Conservation (phyloP, 2,329 filamentous ascomycete species). For the Penicillium sp. region DNA sequence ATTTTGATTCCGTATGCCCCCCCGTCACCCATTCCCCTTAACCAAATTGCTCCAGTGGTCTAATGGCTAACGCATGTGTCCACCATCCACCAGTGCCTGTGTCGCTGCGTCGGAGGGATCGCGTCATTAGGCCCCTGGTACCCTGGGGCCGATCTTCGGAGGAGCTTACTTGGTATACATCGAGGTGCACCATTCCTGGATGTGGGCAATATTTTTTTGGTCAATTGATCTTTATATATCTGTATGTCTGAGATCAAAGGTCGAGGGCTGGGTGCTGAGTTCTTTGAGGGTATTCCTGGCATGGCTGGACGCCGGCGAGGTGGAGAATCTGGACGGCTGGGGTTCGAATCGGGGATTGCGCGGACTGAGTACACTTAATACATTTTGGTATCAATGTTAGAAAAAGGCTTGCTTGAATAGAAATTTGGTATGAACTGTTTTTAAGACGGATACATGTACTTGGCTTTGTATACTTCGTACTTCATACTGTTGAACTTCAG, state of each 20-base stretch:
- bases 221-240: not conserved
- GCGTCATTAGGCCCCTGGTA: not conserved
- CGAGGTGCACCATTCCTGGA: not conserved
- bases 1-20: not conserved
- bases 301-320: not conserved
- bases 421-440: not conserved
- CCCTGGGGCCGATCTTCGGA: conserved; percentile 5
- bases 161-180: not conserved
- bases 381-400: not conserved
- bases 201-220: not conserved
- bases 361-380: not conserved
- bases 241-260: not conserved
- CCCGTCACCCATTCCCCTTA: not conserved
- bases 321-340: not conserved
- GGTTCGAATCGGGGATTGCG: not conserved
- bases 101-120: not conserved
- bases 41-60: conserved; percentile 1
- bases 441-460: not conserved
- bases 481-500: not conserved
- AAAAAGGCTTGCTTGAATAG: not conserved
- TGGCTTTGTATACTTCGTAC: not conserved
- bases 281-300: conserved; percentile 30
- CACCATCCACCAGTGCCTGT: not conserved
- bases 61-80: not conserved
- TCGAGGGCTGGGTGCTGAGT: not conserved